Conservation (phyloP, 352 stramenopile genomes). For the Sclerospora graminicola region DNA sequence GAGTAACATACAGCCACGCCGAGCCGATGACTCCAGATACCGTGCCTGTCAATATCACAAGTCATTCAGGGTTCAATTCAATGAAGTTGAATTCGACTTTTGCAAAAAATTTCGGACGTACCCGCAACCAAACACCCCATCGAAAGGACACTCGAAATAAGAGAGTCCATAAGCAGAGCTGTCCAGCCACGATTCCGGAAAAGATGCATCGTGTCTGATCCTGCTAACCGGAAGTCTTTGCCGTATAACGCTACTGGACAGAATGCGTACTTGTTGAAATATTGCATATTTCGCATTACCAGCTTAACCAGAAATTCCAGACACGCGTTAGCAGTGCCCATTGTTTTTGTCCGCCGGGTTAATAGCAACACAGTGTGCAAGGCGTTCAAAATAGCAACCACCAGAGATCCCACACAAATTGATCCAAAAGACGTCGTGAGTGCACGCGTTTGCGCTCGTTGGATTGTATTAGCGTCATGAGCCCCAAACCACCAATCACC, state of each 20-base stretch:
- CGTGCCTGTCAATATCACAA: constrained; percentile 29
- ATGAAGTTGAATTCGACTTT: not conserved
- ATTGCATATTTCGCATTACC: constrained; percentile 61
- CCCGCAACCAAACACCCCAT: constrained; percentile 70
- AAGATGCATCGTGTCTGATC: constrained; percentile 66
- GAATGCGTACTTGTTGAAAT: constrained; percentile 86
- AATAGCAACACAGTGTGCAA: constrained; percentile 61
- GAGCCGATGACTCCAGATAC: constrained; percentile 67
- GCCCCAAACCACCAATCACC: constrained; percentile 82
- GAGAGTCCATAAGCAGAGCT: constrained; percentile 64
- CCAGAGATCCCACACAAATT: constrained; percentile 75
- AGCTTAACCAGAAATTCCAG: constrained; percentile 72
- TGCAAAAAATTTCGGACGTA: constrained; percentile 18
- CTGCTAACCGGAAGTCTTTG: constrained; percentile 66
- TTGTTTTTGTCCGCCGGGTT: constrained; percentile 49
- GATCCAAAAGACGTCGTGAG: constrained; percentile 72
- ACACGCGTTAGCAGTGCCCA: constrained; percentile 58
- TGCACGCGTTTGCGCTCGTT: constrained; percentile 49
- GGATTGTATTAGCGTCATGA: constrained; percentile 62
- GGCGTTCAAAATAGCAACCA: constrained; percentile 58
- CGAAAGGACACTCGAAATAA: constrained; percentile 68
- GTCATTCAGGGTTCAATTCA: not conserved
- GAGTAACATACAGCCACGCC: constrained; percentile 55
- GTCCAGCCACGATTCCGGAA: constrained; percentile 78
- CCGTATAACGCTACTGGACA: constrained; percentile 82